These are phyloP conservation scores for Scleromitrula shiraiana DNA, from an alignment of 2,329 filamentous ascomycete genomes.

Conservation along the genomic window DNA sequence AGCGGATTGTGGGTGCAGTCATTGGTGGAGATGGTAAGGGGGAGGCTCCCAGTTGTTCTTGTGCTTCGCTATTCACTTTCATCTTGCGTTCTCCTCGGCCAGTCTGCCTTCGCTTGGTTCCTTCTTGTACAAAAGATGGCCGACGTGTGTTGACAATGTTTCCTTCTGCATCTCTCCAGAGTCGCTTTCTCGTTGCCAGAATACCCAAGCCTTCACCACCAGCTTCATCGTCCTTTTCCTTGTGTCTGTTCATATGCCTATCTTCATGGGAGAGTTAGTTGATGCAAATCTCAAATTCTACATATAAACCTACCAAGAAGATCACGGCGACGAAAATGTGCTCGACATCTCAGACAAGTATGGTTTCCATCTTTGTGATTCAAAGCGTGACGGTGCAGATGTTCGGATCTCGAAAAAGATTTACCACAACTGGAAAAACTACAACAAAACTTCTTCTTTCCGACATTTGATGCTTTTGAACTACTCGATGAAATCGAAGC, in stretches of 20 bases:
- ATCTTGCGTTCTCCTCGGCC: conserved; percentile 12
- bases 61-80: conserved; percentile 4
- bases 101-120: conserved; percentile 20
- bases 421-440: conserved; percentile 35
- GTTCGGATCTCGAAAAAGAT: conserved; percentile 42
- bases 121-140: conserved; percentile 28
- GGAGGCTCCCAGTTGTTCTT: conserved; percentile 2
- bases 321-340: conserved; percentile 48
- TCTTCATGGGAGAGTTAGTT: conserved; percentile 31
- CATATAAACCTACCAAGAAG: conserved; percentile 38
- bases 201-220: conserved; percentile 38
- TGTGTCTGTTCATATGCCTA: conserved; percentile 41
- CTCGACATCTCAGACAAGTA: conserved; percentile 45
- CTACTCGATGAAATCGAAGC: conserved; percentile 21
- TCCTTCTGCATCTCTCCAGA: conserved; percentile 41
- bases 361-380: conserved; percentile 42
- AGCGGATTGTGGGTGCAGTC: conserved; percentile 19
- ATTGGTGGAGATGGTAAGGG: conserved; percentile 10
- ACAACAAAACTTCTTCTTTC: conserved; percentile 34
- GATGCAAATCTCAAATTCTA: background rate
- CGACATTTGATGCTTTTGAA: conserved; percentile 15
- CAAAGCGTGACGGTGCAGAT: conserved; percentile 43
- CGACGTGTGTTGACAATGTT: conserved; percentile 37
- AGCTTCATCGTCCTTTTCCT: conserved; percentile 43
- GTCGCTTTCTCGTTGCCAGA: conserved; percentile 40